Conservation (phyloP, 2,329 filamentous ascomycete genomes). For the Beauveria bassiana region DNA sequence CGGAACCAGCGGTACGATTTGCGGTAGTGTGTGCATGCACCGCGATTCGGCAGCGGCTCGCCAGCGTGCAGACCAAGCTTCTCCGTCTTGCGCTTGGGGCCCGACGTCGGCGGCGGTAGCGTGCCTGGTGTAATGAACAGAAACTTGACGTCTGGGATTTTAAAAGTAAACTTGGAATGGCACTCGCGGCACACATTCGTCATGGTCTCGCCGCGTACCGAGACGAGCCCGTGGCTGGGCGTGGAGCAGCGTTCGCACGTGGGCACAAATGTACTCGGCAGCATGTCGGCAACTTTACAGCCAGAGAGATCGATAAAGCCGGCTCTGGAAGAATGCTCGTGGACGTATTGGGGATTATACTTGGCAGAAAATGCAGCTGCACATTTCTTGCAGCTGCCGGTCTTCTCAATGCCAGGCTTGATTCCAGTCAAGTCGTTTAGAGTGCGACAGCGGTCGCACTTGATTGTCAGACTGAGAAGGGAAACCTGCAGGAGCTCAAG, state of each 20-base stretch:
- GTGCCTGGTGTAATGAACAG: slow-evolving; percentile 56
- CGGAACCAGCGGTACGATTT: slow-evolving; percentile 57
- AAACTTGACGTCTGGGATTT: slow-evolving; percentile 71
- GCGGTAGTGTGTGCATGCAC: slow-evolving; percentile 50
- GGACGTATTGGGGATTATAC: slow-evolving; percentile 64
- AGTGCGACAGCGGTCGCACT: slow-evolving; percentile 74
- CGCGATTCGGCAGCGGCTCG: slow-evolving; percentile 44
- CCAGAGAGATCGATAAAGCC: slow-evolving; percentile 72
- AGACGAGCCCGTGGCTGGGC: slow-evolving; percentile 57
- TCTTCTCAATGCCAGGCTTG: slow-evolving; percentile 45
- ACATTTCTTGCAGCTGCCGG: slow-evolving; percentile 52
- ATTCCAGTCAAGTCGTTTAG: slow-evolving; percentile 61
- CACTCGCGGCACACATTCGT: slow-evolving; percentile 73
- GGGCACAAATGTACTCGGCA: slow-evolving; percentile 71
- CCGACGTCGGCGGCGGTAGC: slow-evolving; percentile 30
- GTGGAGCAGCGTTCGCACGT: slow-evolving; percentile 73
- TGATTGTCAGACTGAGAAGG: slow-evolving; percentile 60
- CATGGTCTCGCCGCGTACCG: slow-evolving; percentile 65
- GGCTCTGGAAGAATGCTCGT: slow-evolving; percentile 63
- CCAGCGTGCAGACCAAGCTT: slow-evolving; percentile 50
- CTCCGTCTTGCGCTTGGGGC: slow-evolving; percentile 41
- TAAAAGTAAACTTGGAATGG: slow-evolving; percentile 72
- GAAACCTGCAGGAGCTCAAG: slow-evolving; percentile 68
- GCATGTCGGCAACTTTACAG: slow-evolving; percentile 67
- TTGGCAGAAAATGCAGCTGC: slow-evolving; percentile 41